Conservation (phyloP, 345 rosid species). For the Euphorbia tirucalli region DNA sequence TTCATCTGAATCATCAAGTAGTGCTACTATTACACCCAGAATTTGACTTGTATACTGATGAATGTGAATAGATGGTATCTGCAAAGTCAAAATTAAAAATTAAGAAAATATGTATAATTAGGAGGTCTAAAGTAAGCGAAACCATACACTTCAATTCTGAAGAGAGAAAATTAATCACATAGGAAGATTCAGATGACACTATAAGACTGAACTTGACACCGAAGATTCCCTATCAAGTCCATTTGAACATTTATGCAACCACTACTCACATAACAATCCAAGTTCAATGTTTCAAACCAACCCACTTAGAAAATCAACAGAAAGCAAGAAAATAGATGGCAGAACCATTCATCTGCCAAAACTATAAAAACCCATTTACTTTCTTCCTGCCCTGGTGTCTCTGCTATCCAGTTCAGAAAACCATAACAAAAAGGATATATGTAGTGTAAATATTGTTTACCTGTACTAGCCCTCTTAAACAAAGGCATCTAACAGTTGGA, state of each 20-base stretch:
- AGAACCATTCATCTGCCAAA: not conserved
- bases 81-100: slow-evolving; percentile 22
- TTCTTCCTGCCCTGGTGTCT: not conserved
- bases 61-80: slow-evolving; percentile 85
- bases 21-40: slow-evolving; percentile 76
- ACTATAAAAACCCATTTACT: not conserved
- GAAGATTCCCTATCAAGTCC: not conserved
- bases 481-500: slow-evolving; percentile 89
- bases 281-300: not conserved
- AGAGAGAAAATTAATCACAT: slow-evolving; percentile 1
- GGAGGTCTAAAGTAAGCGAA: not conserved
- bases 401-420: not conserved
- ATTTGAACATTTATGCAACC: not conserved
- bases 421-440: not conserved
- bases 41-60: slow-evolving; percentile 74
- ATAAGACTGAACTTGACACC: not conserved
- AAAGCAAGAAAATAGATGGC: not conserved
- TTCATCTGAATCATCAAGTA: slow-evolving; percentile 87
- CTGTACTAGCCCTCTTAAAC: slow-evolving; percentile 91
- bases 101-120: not conserved
- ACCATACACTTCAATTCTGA: not conserved
- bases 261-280: not conserved
- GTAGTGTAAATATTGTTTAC: slow-evolving; percentile 30
- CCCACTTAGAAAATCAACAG: not conserved
- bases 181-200: not conserved